Conservation (phyloP, 2,329 filamentous ascomycete species). For the Ophiostoma tasmaniense region DNA sequence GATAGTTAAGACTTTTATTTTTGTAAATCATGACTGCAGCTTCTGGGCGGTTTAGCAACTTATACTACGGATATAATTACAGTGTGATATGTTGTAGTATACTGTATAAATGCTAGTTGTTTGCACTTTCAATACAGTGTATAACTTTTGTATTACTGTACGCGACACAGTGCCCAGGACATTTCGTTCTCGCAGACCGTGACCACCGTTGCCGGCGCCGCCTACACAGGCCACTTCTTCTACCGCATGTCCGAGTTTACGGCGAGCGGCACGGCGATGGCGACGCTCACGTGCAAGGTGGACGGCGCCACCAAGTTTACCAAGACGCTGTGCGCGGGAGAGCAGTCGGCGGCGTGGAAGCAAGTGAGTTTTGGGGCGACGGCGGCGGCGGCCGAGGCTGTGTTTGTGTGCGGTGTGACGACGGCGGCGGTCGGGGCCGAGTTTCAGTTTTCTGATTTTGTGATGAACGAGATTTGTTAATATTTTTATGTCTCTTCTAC, state of each 20-base stretch:
- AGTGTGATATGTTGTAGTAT: too few species aligned
- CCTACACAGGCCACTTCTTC: neutral
- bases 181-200: neutral
- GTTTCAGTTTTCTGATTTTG: neutral
- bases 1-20: too few species aligned
- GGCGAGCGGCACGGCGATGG: neutral
- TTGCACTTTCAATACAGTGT: too few species aligned
- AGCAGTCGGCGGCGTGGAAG: neutral
- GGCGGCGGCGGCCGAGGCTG: neutral
- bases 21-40: too few species aligned
- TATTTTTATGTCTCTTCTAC: neutral
- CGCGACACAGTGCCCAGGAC: neutral
- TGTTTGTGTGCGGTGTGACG: neutral
- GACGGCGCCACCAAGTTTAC: neutral
- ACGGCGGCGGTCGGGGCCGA: neutral
- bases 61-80: too few species aligned
- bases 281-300: neutral
- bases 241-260: neutral
- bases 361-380: neutral
- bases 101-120: too few species aligned
- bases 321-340: neutral
- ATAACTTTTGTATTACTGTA: too few species aligned
- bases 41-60: too few species aligned
- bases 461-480: neutral
- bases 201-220: neutral